Percentiles rank a stretch among this genome's conserved stretches.
Evolutionary conservation across 805 yeast genomes (phyloP).

Genomic region (Pichia membranifaciens): DNA sequence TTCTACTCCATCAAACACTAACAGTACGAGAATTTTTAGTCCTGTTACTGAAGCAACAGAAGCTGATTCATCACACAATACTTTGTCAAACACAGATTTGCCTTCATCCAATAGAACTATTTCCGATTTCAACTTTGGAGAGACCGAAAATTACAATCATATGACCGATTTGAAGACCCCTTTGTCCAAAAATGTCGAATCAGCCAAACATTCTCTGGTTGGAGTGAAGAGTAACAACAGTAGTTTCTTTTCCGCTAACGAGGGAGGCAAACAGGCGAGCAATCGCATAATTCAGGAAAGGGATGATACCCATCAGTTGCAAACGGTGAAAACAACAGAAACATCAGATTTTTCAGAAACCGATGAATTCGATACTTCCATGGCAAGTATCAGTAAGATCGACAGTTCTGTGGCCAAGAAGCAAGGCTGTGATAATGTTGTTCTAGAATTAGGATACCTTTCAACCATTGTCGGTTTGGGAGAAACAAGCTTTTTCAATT

Average conservation of each 20-base stretch:
- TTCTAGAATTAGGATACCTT: slow-evolving; percentile 33
- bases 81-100: neutral
- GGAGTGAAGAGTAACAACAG: neutral
- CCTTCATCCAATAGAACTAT: neutral
- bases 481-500: slow-evolving; percentile 34
- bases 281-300: slow-evolving; percentile 5
- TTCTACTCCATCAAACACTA: neutral
- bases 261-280: slow-evolving; percentile 7
- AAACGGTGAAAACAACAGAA: neutral
- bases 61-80: neutral
- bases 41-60: neutral
- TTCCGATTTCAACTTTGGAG: neutral
- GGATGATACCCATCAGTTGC: neutral
- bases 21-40: neutral
- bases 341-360: neutral
- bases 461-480: slow-evolving; percentile 36
- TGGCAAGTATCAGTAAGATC: neutral
- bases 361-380: neutral
- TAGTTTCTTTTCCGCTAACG: neutral
- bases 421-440: slow-evolving; percentile 2
- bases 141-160: neutral
- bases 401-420: neutral
- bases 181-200: neutral
- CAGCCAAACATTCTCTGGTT: neutral
- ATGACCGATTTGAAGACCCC: slow-evolving; percentile 2